Evolutionary conservation across 768 basidiomycete genomes (phyloP).

Genomic region (Lyophyllum semitale): DNA sequence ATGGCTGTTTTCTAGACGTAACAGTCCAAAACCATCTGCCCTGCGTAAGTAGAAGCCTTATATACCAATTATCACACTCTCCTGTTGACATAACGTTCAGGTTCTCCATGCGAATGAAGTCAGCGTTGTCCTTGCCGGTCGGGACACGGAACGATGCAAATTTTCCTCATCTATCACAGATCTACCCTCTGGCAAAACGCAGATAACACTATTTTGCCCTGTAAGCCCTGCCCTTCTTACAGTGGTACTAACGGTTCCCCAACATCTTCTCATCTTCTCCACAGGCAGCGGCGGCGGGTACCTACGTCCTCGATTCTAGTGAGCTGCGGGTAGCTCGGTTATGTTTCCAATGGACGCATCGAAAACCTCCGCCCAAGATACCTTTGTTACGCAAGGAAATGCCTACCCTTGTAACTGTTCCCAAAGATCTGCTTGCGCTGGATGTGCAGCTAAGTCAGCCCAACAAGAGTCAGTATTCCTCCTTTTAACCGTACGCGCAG

Average conservation of each 20-base stretch:
- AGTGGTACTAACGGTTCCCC: no score
- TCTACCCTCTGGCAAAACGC: constrained; percentile 61
- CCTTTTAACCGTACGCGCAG: not conserved
- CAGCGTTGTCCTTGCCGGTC: constrained; percentile 57
- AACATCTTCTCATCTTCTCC: not conserved
- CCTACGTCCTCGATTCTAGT: constrained; percentile 66
- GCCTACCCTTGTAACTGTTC: constrained; percentile 58
- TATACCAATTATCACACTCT: constrained; percentile 3
- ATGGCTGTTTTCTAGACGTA: constrained; percentile 65
- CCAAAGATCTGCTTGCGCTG: constrained; percentile 61
- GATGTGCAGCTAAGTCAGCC: constrained; percentile 68
- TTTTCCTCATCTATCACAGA: constrained; percentile 46
- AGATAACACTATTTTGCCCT: constrained; percentile 64
- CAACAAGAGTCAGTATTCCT: constrained; percentile 34
- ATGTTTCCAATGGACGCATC: constrained; percentile 64
- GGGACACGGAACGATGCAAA: constrained; percentile 61
- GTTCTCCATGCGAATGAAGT: constrained; percentile 63
- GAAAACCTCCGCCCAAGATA: constrained; percentile 33
- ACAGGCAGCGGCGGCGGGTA: constrained; percentile 72
- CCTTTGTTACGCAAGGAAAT: constrained; percentile 26
- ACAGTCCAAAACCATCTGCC: constrained; percentile 68
- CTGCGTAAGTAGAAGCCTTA: constrained; percentile 55
- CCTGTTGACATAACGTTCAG: constrained; percentile 36
- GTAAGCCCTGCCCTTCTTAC: constrained; percentile 44
- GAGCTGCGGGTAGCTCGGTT: constrained; percentile 68